These are phyloP conservation scores for Fusarium sp. DNA, from an alignment of 2,329 filamentous ascomycete genomes.

Conservation along the genomic window DNA sequence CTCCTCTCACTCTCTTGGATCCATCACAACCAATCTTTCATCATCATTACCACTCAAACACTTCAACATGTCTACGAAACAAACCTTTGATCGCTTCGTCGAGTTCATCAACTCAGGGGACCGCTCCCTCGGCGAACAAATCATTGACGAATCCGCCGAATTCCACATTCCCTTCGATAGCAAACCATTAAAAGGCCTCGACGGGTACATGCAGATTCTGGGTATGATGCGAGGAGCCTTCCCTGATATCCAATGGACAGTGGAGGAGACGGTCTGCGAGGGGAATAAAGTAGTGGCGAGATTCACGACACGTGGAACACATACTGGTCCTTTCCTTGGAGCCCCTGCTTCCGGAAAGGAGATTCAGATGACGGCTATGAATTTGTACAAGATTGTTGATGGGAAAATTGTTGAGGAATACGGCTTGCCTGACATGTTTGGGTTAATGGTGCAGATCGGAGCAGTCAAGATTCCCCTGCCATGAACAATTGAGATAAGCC, in stretches of 20 bases:
- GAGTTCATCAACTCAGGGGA: background rate
- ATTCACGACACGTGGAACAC: background rate
- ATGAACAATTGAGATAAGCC: accelerated
- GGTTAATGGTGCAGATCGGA: background rate
- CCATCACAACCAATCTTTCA: background rate
- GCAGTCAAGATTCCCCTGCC: background rate
- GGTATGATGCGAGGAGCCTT: background rate
- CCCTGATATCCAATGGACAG: background rate
- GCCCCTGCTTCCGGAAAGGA: background rate
- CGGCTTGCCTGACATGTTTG: background rate
- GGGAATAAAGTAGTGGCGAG: background rate
- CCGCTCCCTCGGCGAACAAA: background rate
- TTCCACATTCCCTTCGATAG: background rate
- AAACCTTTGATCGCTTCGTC: background rate
- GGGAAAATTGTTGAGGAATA: background rate
- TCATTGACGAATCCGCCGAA: background rate
- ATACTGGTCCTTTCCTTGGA: background rate
- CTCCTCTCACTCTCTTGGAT: background rate
- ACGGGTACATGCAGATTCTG: background rate
- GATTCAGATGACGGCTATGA: background rate
- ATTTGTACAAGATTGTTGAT: background rate
- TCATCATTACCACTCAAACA: background rate
- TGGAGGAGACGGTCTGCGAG: background rate
- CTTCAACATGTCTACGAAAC: background rate
- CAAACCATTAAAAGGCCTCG: background rate